Evolutionary conservation across 2,329 filamentous ascomycete species (phyloP), one percentile per base, ranked within the genome.

Genomic region (Camptophora hylomeconis): DNA sequence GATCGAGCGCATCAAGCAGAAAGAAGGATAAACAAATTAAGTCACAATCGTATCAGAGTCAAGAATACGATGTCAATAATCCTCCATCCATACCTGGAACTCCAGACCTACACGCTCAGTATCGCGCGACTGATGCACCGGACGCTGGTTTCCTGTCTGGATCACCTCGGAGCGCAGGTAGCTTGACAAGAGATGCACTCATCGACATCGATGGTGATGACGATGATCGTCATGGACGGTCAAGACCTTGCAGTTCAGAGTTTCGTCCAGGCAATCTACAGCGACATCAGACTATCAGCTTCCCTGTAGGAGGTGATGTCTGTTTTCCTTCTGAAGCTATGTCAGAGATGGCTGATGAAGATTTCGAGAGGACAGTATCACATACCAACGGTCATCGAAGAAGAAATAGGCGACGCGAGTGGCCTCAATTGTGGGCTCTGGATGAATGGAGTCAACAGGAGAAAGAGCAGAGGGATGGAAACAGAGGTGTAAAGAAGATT

Each of bases 391-490:
- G 53, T 11, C 49, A 48, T 31, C 57, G 56, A 21, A 54, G 66
- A 32, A 52, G 75, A 11, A 69, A 81, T 15, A 69, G 80, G 31
- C 68, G 74, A 22, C 63, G 72, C 19, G 75, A 78, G 41, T 95
- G 86, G 84, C 89, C 89, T 1, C 84, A 95, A 50, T 60, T 95
- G 10, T 63, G 71, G 1, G 72, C 81, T 4, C 60, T 98, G 7
- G 82, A 94, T 35, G 81, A 92, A 39, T 98, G 86, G 86, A 83
- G 78, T 37, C 70, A 70, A 3, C 75, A 87, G 41, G 89, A 98
- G 53, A 93, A 92, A 53, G 84, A 93, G 49, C 76, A 77, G 33
- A 71, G 81, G 29, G 87, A 72, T 30, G 82, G 89, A 33, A 81
- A 80, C 31, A 74, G 84, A 3, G 31, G 38, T 17, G 78, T 80